These are phyloP conservation scores for Solanum appendiculatum DNA, from an alignment of 257 asterid species.

Conservation along the genomic window DNA sequence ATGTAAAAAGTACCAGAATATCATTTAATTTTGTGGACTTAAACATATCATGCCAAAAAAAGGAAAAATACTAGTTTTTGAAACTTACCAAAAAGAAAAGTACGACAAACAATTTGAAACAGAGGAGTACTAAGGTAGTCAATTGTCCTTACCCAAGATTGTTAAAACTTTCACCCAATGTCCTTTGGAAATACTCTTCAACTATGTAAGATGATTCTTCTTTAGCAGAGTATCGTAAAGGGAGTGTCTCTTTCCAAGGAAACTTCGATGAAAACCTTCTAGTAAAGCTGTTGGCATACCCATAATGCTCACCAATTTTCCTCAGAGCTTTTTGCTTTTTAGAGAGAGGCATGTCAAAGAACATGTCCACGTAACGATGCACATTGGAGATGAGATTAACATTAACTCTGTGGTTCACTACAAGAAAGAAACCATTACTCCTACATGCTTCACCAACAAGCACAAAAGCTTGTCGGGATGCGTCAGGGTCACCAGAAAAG, in stretches of 20 bases:
- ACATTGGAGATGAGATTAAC: slow-evolving; percentile 16
- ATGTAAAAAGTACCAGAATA: too few species aligned
- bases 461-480: slow-evolving; percentile 24
- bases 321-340: not conserved
- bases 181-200: not conserved
- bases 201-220: not conserved
- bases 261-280: not conserved
- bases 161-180: not conserved
- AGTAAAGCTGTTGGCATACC: not conserved
- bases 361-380: not conserved
- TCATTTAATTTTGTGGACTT: too few species aligned
- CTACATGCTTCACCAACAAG: slow-evolving; percentile 60
- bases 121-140: not conserved
- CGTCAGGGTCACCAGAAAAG: slow-evolving; percentile 50
- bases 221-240: not conserved
- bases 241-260: not conserved
- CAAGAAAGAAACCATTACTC: slow-evolving; percentile 67
- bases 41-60: too few species aligned
- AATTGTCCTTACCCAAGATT: not conserved
- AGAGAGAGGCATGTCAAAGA: not conserved
- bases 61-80: too few species aligned
- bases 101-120: not conserved
- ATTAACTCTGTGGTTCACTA: slow-evolving; percentile 59
- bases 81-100: too few species aligned
- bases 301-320: not conserved